Evolutionary conservation across 495 filamentous ascomycete genomes (phyloP).

Genomic region (Daldinia childiae): DNA sequence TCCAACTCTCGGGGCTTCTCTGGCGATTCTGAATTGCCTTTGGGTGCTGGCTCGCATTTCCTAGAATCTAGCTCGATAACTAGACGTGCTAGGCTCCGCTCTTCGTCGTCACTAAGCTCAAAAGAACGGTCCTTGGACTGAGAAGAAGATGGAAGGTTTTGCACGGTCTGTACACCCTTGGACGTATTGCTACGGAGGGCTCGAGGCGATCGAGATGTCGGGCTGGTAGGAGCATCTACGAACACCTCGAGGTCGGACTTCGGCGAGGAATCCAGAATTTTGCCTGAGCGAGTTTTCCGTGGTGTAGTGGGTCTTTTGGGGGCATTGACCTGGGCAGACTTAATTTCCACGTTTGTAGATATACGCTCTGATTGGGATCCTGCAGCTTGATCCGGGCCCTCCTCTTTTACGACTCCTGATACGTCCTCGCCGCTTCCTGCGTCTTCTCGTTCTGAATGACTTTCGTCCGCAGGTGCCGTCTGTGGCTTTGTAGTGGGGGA

Average conservation of each 20-base stretch:
- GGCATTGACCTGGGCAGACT: not conserved
- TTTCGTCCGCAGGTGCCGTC: slow-evolving; percentile 28
- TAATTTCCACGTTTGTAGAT: not conserved
- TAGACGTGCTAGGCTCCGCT: slow-evolving; percentile 56
- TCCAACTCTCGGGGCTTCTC: slow-evolving; percentile 24
- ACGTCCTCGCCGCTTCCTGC: slow-evolving; percentile 22
- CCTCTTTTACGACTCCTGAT: slow-evolving; percentile 18
- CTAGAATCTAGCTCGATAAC: slow-evolving; percentile 57
- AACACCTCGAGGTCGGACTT: slow-evolving; percentile 54
- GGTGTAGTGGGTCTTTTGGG: slow-evolving; percentile 9
- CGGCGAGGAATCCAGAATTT: slow-evolving; percentile 42
- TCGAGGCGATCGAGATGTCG: slow-evolving; percentile 14
- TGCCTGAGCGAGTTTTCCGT: slow-evolving; percentile 18
- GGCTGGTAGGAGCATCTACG: slow-evolving; percentile 59
- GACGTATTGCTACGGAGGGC: slow-evolving; percentile 25
- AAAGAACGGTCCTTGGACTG: slow-evolving; percentile 48
- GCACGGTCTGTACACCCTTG: not conserved
- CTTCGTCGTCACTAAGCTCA: slow-evolving; percentile 55
- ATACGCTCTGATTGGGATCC: slow-evolving; percentile 1
- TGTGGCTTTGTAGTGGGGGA: slow-evolving; percentile 47
- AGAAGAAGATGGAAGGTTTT: not conserved
- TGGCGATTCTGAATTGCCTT: slow-evolving; percentile 33
- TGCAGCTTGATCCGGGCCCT: slow-evolving; percentile 10
- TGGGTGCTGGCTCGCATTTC: slow-evolving; percentile 39
- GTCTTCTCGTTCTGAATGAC: slow-evolving; percentile 18